A percentile compares a stretch with the other conserved stretches of the same genome.
Evolutionary conservation across 2,329 filamentous ascomycete genomes (phyloP).

Genomic region (Phialocephala subalpina): DNA sequence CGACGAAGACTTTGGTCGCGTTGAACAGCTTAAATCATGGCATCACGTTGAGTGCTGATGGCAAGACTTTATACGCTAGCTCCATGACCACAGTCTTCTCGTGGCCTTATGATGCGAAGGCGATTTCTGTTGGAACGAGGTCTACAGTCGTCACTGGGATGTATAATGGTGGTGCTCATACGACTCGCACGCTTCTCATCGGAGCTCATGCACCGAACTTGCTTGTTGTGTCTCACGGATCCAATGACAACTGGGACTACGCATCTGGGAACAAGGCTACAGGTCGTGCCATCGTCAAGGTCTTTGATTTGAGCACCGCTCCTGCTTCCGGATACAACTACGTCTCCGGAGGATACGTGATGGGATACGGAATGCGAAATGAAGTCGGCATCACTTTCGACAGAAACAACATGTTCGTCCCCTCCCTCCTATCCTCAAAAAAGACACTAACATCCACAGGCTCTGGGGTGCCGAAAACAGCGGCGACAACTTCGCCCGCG

Average conservation of each 20-base stretch:
- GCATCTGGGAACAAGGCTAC: conserved; percentile 23
- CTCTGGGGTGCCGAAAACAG: conserved; percentile 26
- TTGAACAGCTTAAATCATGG: conserved; percentile 30
- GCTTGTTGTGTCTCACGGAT: conserved; percentile 32
- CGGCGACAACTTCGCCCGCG: conserved; percentile 22
- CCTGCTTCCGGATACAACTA: conserved; percentile 31
- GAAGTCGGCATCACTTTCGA: conserved; percentile 33
- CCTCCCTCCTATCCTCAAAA: not conserved
- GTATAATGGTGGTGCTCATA: conserved; percentile 20
- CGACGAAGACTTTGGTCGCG: conserved; percentile 24
- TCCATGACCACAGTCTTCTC: conserved; percentile 19
- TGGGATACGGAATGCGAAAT: conserved; percentile 34
- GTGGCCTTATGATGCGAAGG: conserved; percentile 24
- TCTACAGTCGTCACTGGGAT: conserved; percentile 25
- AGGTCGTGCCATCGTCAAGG: conserved; percentile 32
- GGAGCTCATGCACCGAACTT: conserved; percentile 26
- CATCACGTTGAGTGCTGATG: conserved; percentile 25
- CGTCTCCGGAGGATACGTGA: conserved; percentile 26
- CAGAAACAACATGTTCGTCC: conserved; percentile 29
- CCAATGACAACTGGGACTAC: conserved; percentile 30
- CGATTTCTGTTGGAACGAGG: conserved; percentile 18
- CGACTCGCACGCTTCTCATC: conserved; percentile 23
- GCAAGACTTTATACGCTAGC: conserved; percentile 27
- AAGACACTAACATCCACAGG: conserved; percentile 17
- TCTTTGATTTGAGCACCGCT: conserved; percentile 28